Conservation (phyloP, 345 rosid species). For the Cardamine resedifolia region DNA sequence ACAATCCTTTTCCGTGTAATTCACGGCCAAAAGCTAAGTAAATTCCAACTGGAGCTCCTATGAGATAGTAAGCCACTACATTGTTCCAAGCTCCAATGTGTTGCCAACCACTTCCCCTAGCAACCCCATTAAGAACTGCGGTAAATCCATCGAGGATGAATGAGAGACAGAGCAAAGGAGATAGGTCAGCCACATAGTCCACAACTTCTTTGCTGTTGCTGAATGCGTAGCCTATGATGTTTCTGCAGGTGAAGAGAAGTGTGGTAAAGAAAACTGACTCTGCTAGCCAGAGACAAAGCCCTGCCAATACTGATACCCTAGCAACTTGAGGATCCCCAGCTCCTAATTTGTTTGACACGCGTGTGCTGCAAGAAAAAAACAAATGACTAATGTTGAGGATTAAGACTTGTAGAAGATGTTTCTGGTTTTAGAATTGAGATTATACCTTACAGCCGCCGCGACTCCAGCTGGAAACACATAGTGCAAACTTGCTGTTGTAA, state of each 20-base stretch:
- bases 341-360: conserved; percentile 50
- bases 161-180: conserved; percentile 42
- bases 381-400: background rate
- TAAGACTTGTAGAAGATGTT: background rate
- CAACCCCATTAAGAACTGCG: conserved; percentile 33
- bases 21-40: conserved; percentile 31
- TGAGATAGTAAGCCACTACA: conserved; percentile 34
- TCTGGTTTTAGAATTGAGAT: background rate
- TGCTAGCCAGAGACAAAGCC: conserved; percentile 27
- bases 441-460: conserved; percentile 43
- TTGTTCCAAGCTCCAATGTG: conserved; percentile 41
- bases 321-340: conserved; percentile 32
- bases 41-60: conserved; percentile 44
- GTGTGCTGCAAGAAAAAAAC: conserved; percentile 36
- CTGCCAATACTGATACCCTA: conserved; percentile 19
- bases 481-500: conserved; percentile 34
- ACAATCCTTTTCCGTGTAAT: conserved; percentile 40
- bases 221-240: conserved; percentile 21
- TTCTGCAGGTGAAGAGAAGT: conserved; percentile 30
- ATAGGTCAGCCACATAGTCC: conserved; percentile 34
- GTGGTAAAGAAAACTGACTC: conserved; percentile 33
- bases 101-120: conserved; percentile 50
- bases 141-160: conserved; percentile 41
- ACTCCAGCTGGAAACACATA: no score
- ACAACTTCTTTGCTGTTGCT: conserved; percentile 27